These are phyloP conservation scores for Pyrenophora graminea DNA, from an alignment of 2,329 filamentous ascomycete species.

Conservation along the genomic window DNA sequence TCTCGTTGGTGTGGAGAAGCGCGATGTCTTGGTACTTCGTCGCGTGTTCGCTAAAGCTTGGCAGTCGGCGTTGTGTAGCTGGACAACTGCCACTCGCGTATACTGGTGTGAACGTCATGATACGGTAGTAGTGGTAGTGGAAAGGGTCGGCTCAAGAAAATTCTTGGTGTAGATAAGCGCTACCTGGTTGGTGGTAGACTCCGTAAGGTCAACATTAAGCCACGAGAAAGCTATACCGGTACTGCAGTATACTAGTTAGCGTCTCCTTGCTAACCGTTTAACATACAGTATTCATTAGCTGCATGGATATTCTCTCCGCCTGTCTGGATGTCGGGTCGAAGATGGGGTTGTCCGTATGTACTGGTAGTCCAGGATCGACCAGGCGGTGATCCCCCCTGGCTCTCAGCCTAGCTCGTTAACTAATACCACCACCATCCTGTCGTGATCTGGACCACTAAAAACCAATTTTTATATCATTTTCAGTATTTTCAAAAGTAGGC, in stretches of 20 bases:
- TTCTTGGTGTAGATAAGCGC: not conserved
- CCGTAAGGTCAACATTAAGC: not conserved
- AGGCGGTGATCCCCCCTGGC: too few species aligned
- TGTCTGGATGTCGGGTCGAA: not conserved
- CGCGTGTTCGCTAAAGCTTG: slow-evolving; percentile 13
- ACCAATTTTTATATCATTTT: too few species aligned
- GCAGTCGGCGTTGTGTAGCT: slow-evolving; percentile 11
- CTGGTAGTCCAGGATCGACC: slow-evolving; percentile 2
- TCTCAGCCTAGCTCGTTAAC: too few species aligned
- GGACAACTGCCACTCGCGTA: slow-evolving; percentile 14
- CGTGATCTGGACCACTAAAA: too few species aligned
- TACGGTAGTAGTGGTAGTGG: not conserved
- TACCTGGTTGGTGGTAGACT: not conserved
- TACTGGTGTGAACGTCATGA: slow-evolving; percentile 2
- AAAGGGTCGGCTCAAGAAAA: slow-evolving; percentile 10
- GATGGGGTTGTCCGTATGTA: not conserved
- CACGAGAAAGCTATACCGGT: not conserved
- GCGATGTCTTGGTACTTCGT: slow-evolving; percentile 18
- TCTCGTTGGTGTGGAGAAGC: slow-evolving; percentile 16
- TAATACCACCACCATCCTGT: too few species aligned
- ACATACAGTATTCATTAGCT: too few species aligned
- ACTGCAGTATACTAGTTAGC: too few species aligned
- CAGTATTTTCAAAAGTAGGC: too few species aligned
- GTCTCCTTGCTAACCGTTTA: too few species aligned
- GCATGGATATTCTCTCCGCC: not conserved